These are phyloP conservation scores for Hypoxylon cercidicola DNA, from an alignment of 495 filamentous ascomycete genomes.

Conservation along the genomic window DNA sequence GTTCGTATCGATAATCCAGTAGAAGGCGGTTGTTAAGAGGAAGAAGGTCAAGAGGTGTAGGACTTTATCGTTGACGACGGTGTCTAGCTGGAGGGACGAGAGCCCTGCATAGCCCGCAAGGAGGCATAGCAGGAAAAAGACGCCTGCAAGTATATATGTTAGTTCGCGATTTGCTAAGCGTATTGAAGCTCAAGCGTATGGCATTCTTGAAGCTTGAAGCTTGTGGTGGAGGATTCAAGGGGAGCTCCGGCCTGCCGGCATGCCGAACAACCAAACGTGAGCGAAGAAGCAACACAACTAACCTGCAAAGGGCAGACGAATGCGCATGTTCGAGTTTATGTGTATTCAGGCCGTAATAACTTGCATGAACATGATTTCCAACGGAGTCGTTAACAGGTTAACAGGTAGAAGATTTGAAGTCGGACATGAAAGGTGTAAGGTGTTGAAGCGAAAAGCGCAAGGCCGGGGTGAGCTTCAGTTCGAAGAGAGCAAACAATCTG, in stretches of 20 bases:
- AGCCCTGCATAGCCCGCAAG: constrained; percentile 83
- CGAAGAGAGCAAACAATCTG: not conserved
- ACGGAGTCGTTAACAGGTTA: not conserved
- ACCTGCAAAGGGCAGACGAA: constrained; percentile 71
- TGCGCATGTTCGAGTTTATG: constrained; percentile 44
- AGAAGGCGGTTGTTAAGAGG: constrained; percentile 85
- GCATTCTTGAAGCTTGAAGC: not conserved
- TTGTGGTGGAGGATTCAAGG: constrained; percentile 6
- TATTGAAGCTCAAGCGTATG: no score
- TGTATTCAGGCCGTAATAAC: constrained; percentile 18
- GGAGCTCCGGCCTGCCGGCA: not conserved
- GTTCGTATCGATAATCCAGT: constrained; percentile 95
- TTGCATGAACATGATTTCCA: constrained; percentile 42
- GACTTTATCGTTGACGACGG: constrained; percentile 80
- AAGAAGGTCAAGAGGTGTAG: constrained; percentile 93
- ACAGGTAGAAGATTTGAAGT: constrained; percentile 1
- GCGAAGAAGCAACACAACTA: constrained; percentile 18
- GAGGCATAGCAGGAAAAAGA: constrained; percentile 80
- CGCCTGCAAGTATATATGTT: constrained; percentile 58
- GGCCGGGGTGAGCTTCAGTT: constrained; percentile 29
- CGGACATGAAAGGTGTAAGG: constrained; percentile 2
- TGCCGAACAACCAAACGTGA: constrained; percentile 5
- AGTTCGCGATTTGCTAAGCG: constrained; percentile 9
- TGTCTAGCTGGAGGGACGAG: constrained; percentile 64
- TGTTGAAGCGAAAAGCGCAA: constrained; percentile 5